Base-by-base conservation (phyloP, 495 filamentous ascomycete genomes). In the Podospora pseudoanserina region DNA sequence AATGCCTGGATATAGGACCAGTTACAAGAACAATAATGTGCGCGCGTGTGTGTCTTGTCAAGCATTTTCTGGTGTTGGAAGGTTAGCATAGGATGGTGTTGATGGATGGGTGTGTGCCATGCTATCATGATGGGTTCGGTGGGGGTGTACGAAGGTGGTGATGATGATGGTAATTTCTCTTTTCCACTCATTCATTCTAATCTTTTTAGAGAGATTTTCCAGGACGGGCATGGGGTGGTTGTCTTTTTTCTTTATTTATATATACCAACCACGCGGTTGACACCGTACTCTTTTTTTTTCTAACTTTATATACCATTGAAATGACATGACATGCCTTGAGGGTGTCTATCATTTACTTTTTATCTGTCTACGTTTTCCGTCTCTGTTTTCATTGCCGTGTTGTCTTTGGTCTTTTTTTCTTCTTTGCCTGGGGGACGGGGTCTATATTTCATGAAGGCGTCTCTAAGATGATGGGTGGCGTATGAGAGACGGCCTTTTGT, bases 21-120 rank as follows among this genome's bases (percentile, higher is more conserved):
- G 16, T 32, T 30, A 16, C 26, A 58, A 15, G 34, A 64, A 60
- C 66, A 64, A 4, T 44, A 49, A 58, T 66, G 64, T 53, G 63
- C 58, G 5, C 30, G 28, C 15, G 49, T 60, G 60, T 39, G 30
- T 49, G 15, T 60, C 28, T 66, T 53, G n/a, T 23, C 66, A 66
- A 66, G 70, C 72, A 75, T 75, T 73, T 73, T 68, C 68, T 30
- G 73, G 73, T 73, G 71, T 75, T 73, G 57, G 63, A 60, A 55
- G 60, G 30, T 57, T 57, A 59, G 67, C 57, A 27, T 11, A 59
- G 5, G 55, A 23, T 16, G 39, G 39, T 49, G 39, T 49, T 49
- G 39, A 13, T 49, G 39, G 39, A 32, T 32, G 30, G 7, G 30
- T 32, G 30, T 32, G 39, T 49, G 39, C 39, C 13, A 49, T 49